Base-by-base conservation (phyloP, 257 asterid genomes). In the Eucommia ulmoides region DNA sequence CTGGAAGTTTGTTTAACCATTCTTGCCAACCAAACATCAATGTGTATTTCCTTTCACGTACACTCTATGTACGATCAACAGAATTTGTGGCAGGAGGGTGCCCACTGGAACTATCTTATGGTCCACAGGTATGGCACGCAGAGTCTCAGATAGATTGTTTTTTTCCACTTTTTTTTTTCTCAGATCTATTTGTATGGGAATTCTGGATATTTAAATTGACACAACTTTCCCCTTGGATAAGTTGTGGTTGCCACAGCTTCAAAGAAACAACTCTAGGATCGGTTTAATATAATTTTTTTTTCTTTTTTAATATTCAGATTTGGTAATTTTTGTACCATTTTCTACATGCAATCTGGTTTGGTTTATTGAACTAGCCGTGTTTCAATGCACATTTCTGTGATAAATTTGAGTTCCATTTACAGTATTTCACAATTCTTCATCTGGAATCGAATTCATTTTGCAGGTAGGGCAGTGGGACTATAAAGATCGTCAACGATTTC, bases 1-100 rank as follows among this genome's bases (percentile, higher is more conserved):
- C 66, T 48, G 96, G 94, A 50, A 85, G 98, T 69, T 67, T 83
- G 59, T 89, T 80, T 67, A 89, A 85, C 74, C 98, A 89, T 69
- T 89, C 98, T 68, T 89, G 96, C 76, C 74, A 64, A 64, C 94
- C 96, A 58, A 89, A 83, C 61, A 60, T 64, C 57, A 94, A 89
- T 20, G 79, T 88, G 18, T 82, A 85, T 75, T 89, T 85, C 66
- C 69, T 74, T 72, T 80, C 96, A 12, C 94, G 96, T 23, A 78
- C 88, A 55, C 82, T 89, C 51, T 75, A 73, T 65, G 49, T 89
- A 58, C 83, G 83, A 62, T 74, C 88, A 55, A 82, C 96, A 48
- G 91, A 89, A 60, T 63, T 61, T 70, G 49, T 85, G 21, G 42
- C 68, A 17, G 75, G 75, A 33, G 93, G 93, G 62, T 68, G 75